phyloP scores from a whole-genome alignment of 345 rosid species.

The Gossypium longicalyx region DNA sequence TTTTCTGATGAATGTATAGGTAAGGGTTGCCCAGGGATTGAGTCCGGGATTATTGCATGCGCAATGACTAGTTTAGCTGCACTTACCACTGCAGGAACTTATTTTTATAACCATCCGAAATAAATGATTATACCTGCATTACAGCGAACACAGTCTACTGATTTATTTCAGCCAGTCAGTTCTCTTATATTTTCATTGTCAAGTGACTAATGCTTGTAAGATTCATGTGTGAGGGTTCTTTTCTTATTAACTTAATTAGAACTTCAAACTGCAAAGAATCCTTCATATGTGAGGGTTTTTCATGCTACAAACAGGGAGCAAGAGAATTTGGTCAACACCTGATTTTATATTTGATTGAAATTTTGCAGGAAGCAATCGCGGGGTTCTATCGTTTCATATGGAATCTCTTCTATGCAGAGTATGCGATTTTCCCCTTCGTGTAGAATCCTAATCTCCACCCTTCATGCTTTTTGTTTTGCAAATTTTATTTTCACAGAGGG shows the following conservation, averaged over 20 bases:
- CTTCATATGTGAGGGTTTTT: not conserved
- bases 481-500: not conserved
- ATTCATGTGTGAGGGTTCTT: not conserved
- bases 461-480: not conserved
- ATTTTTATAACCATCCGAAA: not conserved
- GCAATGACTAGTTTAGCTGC: not conserved
- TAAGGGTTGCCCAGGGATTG: too few relatives aligned
- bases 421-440: conserved; percentile 73
- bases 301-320: not conserved
- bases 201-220: not conserved
- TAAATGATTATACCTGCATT: not conserved
- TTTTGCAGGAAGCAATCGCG: conserved; percentile 77
- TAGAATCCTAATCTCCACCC: conserved; percentile 18
- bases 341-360: conserved; percentile 10
- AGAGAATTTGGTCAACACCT: not conserved
- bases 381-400: conserved; percentile 79
- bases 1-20: not conserved
- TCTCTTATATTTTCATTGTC: not conserved
- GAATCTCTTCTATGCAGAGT: conserved; percentile 92
- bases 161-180: not conserved
- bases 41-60: too few relatives aligned
- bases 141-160: not conserved
- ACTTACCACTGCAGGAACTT: not conserved
- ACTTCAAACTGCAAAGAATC: not conserved
- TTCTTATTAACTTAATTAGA: not conserved